Base-by-base conservation (phyloP, 2,329 filamentous ascomycete genomes). In the Trichoderma brevicompactum region DNA sequence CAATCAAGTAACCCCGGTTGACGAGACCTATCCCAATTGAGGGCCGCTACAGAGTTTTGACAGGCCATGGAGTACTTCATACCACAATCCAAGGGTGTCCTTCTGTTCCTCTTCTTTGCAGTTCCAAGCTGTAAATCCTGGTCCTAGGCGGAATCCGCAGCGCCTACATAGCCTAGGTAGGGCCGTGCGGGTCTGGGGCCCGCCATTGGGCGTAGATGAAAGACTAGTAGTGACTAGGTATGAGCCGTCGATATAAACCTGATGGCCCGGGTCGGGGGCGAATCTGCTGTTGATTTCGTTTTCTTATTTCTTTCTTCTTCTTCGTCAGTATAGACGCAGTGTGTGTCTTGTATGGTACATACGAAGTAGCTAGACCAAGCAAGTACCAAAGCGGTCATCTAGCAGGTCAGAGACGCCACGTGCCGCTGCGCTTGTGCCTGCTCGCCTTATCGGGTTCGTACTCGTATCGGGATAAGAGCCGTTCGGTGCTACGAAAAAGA, bases 401-500 rank as follows among this genome's bases (percentile, higher is more conserved):
- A 40, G 44, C 46, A 50, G 46, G 9, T 5, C 40, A 38, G 32
- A 53, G 8, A 63, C 60, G 60, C 60, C 60, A 63, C 60, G 60
- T 63, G 60, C 60, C 40, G 19, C 49, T 46, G 49, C 32, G 23
- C 12, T 36, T 43, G 58, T 46, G 59, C 48, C 34, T 41, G 46
- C 44, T n/a, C 46, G 59, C 48, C 60, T 63, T 63, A 62, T 62
- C 59, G 59, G 59, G 38, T 63, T 63, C 60, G 60, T 63, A 63
- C 60, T 63, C 60, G 60, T 61, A 61, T 58, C 38, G 38, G 10
- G 2, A 15, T 41, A 15, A 55, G 32, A 17, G 13, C 34, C 34
- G 44, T 40, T 60, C n/a, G 43, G 13, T 41, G 5, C 28, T 52
- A 43, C 59, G 17, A 43, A 53, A 61, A 61, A 44, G 28, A 63